Evolutionary conservation across 495 filamentous ascomycete genomes (phyloP), one percentile per base, ranked within the genome.

Genomic region (Aspergillus wentii): DNA sequence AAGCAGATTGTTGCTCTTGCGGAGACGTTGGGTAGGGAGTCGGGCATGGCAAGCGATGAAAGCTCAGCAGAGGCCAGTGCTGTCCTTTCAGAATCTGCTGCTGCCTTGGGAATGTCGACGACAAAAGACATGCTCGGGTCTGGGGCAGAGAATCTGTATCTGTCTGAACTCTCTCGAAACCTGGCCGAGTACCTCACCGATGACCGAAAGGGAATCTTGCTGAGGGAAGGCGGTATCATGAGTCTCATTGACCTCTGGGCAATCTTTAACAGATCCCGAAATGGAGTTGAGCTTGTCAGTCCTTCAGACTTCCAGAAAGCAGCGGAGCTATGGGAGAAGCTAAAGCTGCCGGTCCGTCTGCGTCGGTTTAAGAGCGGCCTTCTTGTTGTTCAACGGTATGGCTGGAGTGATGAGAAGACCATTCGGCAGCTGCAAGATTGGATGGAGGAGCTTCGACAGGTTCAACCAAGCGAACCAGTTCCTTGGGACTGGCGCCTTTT

Each of bases 191-290:
- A 94, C 53, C 67, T 97, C 5, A 94, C 89, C 0, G 91, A 97
- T 57, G 92, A 98, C 56, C 67, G 80, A 2, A 75, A 82, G 31
- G 89, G 89, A 1, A 72, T 97, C 8, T 61, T 99, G 16, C 78
- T 74, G 38, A 80, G 74, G 37, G 89, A 94, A 52, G 94, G 92
- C 8, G 92, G 92, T 1, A 94, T 97, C 46, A 88, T 97, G 59
- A 94, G 80, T 37, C 74, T 99, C 6, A 91, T 97, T 15, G 92
- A 99, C 53, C 72, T 97, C 2, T 99, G 92, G 92, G 89, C 92
- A 6, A 75, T 95, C 21, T 96, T 96, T 69, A 99, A 99, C 52
- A 84, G 92, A n/a, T 87, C 87, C 16, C 75, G 94, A 27, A 88
- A 88, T 36, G 92, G 92, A 7, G 89, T 99, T 8, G 94, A 99